phyloP scores from a whole-genome alignment of 2,329 filamentous ascomycete species.

The Fulvia fulva region DNA sequence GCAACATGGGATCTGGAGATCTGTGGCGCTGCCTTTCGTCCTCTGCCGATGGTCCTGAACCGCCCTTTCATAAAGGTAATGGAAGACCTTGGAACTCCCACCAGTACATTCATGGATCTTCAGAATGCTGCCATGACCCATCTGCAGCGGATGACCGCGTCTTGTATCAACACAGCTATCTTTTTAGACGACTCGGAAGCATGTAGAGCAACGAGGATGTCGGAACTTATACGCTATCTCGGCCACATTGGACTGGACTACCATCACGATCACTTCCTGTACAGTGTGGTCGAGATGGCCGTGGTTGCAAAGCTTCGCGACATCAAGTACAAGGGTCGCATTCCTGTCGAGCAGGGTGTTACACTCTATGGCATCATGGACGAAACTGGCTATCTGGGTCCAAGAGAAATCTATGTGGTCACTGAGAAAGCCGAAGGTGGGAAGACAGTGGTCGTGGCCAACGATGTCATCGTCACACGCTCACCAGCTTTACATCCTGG shows the following conservation, averaged over 20 bases:
- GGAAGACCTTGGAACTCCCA: slow-evolving; percentile 66
- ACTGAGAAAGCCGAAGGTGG: slow-evolving; percentile 42
- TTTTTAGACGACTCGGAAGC: slow-evolving; percentile 63
- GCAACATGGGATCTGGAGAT: slow-evolving; percentile 61
- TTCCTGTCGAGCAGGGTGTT: slow-evolving; percentile 65
- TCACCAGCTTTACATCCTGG: slow-evolving; percentile 78
- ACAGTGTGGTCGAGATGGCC: slow-evolving; percentile 64
- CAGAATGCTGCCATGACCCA: slow-evolving; percentile 60
- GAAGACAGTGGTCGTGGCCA: slow-evolving; percentile 32
- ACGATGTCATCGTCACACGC: slow-evolving; percentile 64
- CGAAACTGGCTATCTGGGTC: slow-evolving; percentile 64
- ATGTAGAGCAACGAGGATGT: slow-evolving; percentile 57
- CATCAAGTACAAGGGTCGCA: slow-evolving; percentile 74
- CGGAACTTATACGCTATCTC: slow-evolving; percentile 59
- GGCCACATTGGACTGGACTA: slow-evolving; percentile 60
- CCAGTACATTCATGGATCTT: slow-evolving; percentile 58
- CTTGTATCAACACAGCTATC: slow-evolving; percentile 57
- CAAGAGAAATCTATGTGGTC: slow-evolving; percentile 65
- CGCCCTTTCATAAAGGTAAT: slow-evolving; percentile 80
- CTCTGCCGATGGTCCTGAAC: slow-evolving; percentile 69
- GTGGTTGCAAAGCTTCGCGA: slow-evolving; percentile 67
- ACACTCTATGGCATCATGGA: slow-evolving; percentile 82
- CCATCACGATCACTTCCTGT: slow-evolving; percentile 64
- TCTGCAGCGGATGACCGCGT: slow-evolving; percentile 57
- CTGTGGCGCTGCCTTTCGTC: slow-evolving; percentile 64